Evolutionary conservation across 1,139 yeast genomes (phyloP).

Genomic region (Suhomyces yuchorum): DNA sequence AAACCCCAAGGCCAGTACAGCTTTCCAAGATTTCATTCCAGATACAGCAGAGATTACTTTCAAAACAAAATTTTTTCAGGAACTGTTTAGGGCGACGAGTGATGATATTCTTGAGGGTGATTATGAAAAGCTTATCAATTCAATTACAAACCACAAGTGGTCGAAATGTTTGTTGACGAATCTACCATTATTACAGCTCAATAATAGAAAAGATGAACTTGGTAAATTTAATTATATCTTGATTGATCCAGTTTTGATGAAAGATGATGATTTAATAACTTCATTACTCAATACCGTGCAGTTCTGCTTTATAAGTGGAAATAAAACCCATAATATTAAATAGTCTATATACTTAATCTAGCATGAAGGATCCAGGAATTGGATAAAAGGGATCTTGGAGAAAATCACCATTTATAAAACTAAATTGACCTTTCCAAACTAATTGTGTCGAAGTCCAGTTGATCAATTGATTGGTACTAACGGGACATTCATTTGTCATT

Average conservation of each 20-base stretch:
- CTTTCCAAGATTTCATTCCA: conserved; percentile 16
- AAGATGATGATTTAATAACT: conserved; percentile 19
- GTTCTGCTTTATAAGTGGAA: conserved; percentile 39
- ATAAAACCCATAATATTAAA: conserved; percentile 25
- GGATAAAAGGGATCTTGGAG: conserved; percentile 24
- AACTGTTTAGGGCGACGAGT: conserved; percentile 25
- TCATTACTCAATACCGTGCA: conserved; percentile 24
- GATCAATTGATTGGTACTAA: conserved; percentile 23
- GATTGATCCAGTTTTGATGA: conserved; percentile 15
- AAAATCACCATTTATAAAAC: conserved; percentile 20
- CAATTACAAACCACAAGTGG: conserved; percentile 42
- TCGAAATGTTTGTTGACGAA: conserved; percentile 39
- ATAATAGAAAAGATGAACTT: conserved; percentile 39
- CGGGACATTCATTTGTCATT: conserved; percentile 55
- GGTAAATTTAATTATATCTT: conserved; percentile 33
- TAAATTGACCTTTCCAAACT: conserved; percentile 29
- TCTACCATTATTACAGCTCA: conserved; percentile 40
- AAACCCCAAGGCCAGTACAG: conserved; percentile 3
- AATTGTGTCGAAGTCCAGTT: conserved; percentile 38
- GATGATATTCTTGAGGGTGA: conserved; percentile 19
- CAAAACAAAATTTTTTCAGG: conserved; percentile 31
- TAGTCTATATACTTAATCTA: conserved; percentile 3
- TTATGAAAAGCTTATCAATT: conserved; percentile 21
- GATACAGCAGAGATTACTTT: conserved; percentile 25
- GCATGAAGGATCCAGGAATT: conserved; percentile 12